These are phyloP conservation scores for Ensete glaucum DNA, from an alignment of 176 grass and related monocot genomes.

Conservation along the genomic window DNA sequence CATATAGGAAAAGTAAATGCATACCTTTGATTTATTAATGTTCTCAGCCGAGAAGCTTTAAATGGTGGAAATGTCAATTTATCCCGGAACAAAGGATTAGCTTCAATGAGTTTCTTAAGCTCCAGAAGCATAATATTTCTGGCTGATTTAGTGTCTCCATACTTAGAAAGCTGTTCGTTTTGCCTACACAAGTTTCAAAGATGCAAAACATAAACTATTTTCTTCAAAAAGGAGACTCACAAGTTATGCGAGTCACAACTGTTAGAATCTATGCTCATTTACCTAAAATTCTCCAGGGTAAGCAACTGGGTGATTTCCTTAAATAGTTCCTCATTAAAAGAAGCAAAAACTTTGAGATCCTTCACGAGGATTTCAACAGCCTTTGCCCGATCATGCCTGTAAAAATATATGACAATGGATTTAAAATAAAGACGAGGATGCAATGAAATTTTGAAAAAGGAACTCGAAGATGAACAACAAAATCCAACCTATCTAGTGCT, in stretches of 20 bases:
- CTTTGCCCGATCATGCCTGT: slow-evolving; percentile 89
- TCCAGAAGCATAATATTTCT: slow-evolving; percentile 98
- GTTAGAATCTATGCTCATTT: neutral
- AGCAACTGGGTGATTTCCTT: slow-evolving; percentile 99
- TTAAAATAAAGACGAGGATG: slow-evolving; percentile 13
- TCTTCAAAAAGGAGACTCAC: neutral
- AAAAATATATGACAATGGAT: neutral
- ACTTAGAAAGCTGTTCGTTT: slow-evolving; percentile 98
- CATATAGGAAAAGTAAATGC: neutral
- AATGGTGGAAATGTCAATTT: slow-evolving; percentile 94
- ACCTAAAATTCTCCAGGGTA: slow-evolving; percentile 98
- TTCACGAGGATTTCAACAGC: slow-evolving; percentile 98
- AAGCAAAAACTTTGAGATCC: slow-evolving; percentile 97
- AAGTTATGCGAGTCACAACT: no score
- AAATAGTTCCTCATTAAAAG: slow-evolving; percentile 97
- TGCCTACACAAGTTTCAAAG: slow-evolving; percentile 50
- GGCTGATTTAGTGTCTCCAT: slow-evolving; percentile 97
- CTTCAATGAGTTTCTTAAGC: slow-evolving; percentile 96
- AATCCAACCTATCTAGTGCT: slow-evolving; percentile 77
- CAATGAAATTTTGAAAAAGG: no score
- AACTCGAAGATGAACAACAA: slow-evolving; percentile 5
- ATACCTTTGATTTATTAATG: slow-evolving; percentile 98
- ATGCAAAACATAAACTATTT: no score
- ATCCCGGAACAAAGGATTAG: slow-evolving; percentile 89
- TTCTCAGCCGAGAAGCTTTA: slow-evolving; percentile 87